Base-by-base conservation (phyloP, 2,329 filamentous ascomycete species). In the Pseudocercospora cruenta region DNA sequence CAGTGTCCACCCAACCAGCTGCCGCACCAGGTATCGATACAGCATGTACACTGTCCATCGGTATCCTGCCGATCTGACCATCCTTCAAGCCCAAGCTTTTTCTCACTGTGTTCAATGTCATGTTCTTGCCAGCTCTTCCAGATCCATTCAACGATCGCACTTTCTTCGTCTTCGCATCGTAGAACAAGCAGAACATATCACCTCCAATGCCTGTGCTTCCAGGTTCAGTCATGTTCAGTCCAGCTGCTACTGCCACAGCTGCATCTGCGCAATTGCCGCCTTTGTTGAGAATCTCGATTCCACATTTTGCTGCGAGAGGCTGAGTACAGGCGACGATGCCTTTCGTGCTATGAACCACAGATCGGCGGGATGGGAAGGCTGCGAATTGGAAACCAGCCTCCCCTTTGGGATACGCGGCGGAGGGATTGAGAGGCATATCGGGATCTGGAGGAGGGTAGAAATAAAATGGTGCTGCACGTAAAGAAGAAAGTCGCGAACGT, bases 191-290 rank as follows among this genome's bases (percentile, higher is more conserved):
- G 81, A 98, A 99, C 89, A 97, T 93, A 80, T 99, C 95, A 69
- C 95, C 95, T 64, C 95, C 95, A 67, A 99, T 97, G 47, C 95
- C 95, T 0, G 95, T 98, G 5, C 91, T 95, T 66, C 89, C 89
- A 7, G 95, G 95, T 77, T 99, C 95, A 0, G 94, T 97, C 76
- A 98, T 87, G 80, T 97, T 98, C 64, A 99, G 84, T 4, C 89
- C 93, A 33, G 95, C 95, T 53, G 95, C 94, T 67, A 96, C 92
- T 51, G 95, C 95, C 3, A 98, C 92, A 8, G 95, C 94, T n/a
- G 95, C 94, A 83, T 98, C 94, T 71, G 94, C 95, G 68, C 93
- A 93, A 82, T 98, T 99, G 62, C 95, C 95, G 64, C 95, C 95
- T 57, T 91, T 89, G 65, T 89, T 87, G n/a, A 99, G 82, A 45